Conservation (phyloP, 78 protist species). For the Dictyostelium capitatum region DNA sequence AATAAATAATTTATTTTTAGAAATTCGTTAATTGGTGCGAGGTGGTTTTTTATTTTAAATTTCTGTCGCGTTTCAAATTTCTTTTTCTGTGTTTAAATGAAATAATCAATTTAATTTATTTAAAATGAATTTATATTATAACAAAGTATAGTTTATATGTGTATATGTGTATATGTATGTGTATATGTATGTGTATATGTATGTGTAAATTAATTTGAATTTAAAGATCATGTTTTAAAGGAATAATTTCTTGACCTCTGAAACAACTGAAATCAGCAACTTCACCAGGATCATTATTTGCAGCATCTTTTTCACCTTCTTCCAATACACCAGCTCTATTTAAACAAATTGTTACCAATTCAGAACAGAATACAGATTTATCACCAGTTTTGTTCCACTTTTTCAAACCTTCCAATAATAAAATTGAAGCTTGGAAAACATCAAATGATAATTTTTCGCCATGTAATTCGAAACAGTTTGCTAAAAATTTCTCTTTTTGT, state of each 20-base stretch:
- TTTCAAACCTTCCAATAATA: background rate
- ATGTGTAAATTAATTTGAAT: background rate
- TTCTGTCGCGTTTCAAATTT: too few relatives aligned
- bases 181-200: too few relatives aligned
- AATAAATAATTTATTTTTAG: too few relatives aligned
- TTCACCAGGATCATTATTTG: constrained; percentile 57
- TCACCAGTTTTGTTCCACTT: constrained; percentile 15
- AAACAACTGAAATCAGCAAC: constrained; percentile 22
- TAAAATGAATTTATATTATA: too few relatives aligned
- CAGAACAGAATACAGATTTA: constrained; percentile 50
- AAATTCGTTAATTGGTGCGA: too few relatives aligned
- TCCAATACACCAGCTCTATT: background rate
- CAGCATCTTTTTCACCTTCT: background rate
- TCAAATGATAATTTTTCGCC: constrained; percentile 45
- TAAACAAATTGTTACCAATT: constrained; percentile 1
- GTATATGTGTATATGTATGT: too few relatives aligned
- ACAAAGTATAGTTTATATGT: too few relatives aligned
- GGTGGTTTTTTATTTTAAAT: too few relatives aligned
- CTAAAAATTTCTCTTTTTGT: constrained; percentile 19
- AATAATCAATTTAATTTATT: too few relatives aligned
- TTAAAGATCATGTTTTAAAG: constrained; percentile 41
- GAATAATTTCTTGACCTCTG: background rate
- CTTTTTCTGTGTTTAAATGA: too few relatives aligned
- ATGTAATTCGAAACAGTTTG: constrained; percentile 18
- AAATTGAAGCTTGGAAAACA: constrained; percentile 25